These are phyloP conservation scores for Flammula alnicola DNA, from an alignment of 1,284 basidiomycete genomes.

Conservation along the genomic window DNA sequence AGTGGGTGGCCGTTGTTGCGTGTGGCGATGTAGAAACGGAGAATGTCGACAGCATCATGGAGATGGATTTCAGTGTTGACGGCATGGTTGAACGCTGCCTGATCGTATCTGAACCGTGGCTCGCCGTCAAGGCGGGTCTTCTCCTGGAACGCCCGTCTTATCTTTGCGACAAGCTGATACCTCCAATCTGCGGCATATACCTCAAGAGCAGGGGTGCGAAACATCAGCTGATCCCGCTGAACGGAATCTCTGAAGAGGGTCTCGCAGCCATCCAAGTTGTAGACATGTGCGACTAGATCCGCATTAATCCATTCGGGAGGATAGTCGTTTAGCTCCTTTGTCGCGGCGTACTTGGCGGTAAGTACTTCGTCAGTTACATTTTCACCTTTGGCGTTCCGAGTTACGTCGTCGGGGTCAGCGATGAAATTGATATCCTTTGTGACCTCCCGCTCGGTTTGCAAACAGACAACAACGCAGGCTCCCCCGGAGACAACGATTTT, in stretches of 20 bases:
- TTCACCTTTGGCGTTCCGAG: too few species aligned
- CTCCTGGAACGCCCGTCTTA: constrained; percentile 1
- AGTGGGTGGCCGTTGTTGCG: background rate
- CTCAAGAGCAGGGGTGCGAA: background rate
- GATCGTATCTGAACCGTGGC: background rate
- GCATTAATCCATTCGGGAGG: constrained; percentile 2
- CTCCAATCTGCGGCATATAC: constrained; percentile 3
- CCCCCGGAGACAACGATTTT: background rate
- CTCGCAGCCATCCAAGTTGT: constrained; percentile 1
- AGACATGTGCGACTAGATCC: constrained; percentile 3
- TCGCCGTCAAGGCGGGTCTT: background rate
- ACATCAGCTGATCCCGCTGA: background rate
- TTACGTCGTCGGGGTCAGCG: background rate
- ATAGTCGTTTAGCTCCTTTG: background rate
- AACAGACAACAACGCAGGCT: background rate
- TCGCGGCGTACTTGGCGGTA: background rate
- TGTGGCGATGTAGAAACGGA: background rate
- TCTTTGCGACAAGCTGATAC: constrained; percentile 3
- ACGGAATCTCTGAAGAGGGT: background rate
- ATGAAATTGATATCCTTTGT: constrained; percentile 1
- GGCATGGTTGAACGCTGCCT: background rate
- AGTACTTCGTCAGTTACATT: background rate
- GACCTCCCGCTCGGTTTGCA: background rate
- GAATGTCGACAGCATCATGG: background rate
- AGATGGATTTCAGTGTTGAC: background rate